Evolutionary conservation across 225 moss, liverwort and hornwort genomes (phyloP), one percentile per base, ranked within the genome.

Genomic region (Lunularia cruciata): DNA sequence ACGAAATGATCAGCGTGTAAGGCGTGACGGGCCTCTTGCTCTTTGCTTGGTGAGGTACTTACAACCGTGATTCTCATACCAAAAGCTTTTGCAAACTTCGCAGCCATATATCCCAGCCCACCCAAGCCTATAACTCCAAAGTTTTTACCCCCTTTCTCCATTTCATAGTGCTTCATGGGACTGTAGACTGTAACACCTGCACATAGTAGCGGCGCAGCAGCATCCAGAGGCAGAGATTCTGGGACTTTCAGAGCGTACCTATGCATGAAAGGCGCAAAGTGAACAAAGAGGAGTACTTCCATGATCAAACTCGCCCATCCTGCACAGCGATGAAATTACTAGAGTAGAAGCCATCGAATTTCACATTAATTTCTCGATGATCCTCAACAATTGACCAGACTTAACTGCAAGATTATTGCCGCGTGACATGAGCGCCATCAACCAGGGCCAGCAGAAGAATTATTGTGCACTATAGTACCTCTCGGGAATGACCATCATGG

Each of bases 181-280:
- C 83, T 84, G 68, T 84, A 84, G 46, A 84, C 83, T 4, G 83
- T 84, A 1, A 92, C 83, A 4, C 95, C 95, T 0, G 92, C 95
- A 59, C 92, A 92, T 18, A 92, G 71, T 60, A 95, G 34, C 1
- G 92, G 92, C 0, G 92, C 89, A 23, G 88, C 77, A 57, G 73
- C 77, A 54, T 80, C 79, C 58, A 84, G 45, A 2, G 79, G 80
- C 56, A 80, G 67, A 30, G 70, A 65, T 46, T 73, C 79, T 26
- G 80, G 79, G 60, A 84, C 72, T 55, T 77, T 79, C 60, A 84
- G 65, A 33, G 67, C 72, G 45, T 83, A 83, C 66, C 83, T 83
- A 63, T 67, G 1, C n/a, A n/a, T n/a, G n/a, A n/a, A 51, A 20
- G 30, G 9, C 32, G 35, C 18, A 38, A 33, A 28, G 34, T 36